Base-by-base conservation (phyloP, 192 early-diverging fungal genomes). In the Coemansia sp. region DNA sequence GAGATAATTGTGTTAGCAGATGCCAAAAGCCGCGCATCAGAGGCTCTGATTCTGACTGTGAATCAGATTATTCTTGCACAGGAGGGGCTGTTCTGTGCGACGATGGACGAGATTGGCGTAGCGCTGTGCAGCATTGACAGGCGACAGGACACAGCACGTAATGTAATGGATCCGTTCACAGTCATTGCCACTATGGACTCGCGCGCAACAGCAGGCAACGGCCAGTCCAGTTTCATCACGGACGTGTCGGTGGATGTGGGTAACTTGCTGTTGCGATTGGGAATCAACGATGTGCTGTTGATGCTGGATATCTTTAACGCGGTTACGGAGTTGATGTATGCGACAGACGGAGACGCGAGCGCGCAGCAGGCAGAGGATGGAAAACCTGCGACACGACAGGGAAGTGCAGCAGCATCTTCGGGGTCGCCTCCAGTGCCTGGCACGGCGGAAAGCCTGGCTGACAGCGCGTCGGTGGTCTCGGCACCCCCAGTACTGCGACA, bases 81-180 rank as follows among this genome's bases (percentile, higher is more conserved):
- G 60, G 90, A 95, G 67, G 83, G 88, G 14, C 83, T 92, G 30
- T 88, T 88, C 62, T 90, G 87, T 3, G 55, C 94, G 7, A 90
- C 85, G 21, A 80, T 94, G 53, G 84, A 94, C 36, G 89, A 93
- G 63, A 84, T 94, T 46, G 92, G 94, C 42, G 93, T 98, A 86
- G 91, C 90, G 33, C 83, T 99, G 14, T 98, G 95, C 84, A 86
- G 86, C 9, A 93, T 98, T 87, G 90, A 94, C 67, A 88, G 86
- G 55, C 83, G 92, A 10, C 83, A 88, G 7, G 89, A 92, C 36
- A 93, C 95, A 0, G 83, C 84, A 5, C 70, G 97, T 21, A 87
- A 89, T 6, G 92, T 98, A 51, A 92, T 99, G 69, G 91, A 98
- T 64, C 92, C 92, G 51, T 96, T 96, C 74, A 89, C 95, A 55